Base-by-base conservation (phyloP, 2,329 filamentous ascomycete genomes). In the Trichoderma sp. region DNA sequence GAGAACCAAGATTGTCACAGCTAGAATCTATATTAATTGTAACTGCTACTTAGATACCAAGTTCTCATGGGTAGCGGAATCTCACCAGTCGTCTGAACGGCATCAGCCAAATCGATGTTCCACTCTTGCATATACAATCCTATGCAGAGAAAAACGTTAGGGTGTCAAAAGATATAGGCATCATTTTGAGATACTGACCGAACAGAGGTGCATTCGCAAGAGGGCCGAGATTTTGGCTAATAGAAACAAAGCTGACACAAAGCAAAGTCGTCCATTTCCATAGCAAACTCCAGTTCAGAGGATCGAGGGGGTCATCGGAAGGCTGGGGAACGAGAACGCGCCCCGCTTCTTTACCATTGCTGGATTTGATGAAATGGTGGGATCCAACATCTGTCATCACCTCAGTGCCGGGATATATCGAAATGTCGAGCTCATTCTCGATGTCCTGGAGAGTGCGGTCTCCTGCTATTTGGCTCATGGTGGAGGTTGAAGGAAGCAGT, bases 351-450 rank as follows among this genome's bases (percentile, higher is more conserved):
- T n/a, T 28, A 13, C n/a, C 28, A 49, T 49, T 49, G 32, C 63
- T 39, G 14, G 63, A 66, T 55, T 66, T 66, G 28, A 66, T 58
- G 10, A 66, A 66, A 55, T 66, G 63, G 56, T 58, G 63, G 8
- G 52, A 34, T 4, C 63, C 63, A 14, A 66, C 63, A 32, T 66
- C 63, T 26, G 46, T 26, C 63, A 66, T 66, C 34, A 66, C 63
- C 63, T 66, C 63, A 18, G 63, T 66, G 4, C 63, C 63, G 11
- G 63, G 63, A 24, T 58, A 58, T 5, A 66, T 66, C 2, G n/a
- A 58, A 28, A 66, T 66, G 34, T 66, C 52, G 37, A 66, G 63
- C 63, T 66, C 63, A 66, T 66, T 66, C 26, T 66, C 63, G n/a
- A 66, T 66, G 11, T 66, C 63, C 8, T 58, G 63, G 2, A 66